Base-by-base conservation (phyloP, 2,329 filamentous ascomycete genomes). In the Arthroderma sp. region DNA sequence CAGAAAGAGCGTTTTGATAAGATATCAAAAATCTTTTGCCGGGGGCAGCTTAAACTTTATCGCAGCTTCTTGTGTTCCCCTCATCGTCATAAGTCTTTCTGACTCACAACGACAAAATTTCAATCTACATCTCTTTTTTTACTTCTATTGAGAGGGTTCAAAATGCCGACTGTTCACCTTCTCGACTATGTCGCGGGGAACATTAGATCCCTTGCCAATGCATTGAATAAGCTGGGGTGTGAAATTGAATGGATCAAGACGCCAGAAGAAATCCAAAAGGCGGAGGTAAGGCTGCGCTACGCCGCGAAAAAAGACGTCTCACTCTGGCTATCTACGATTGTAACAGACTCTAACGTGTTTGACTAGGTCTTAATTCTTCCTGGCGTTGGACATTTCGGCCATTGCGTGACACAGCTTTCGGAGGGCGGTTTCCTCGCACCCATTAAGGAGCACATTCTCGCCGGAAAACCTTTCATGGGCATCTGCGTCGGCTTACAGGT, bases 391-490 rank as follows among this genome's bases (percentile, higher is more conserved):
- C 89, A 98, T 72, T 98, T 96, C 58, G 91, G 91, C 49, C 87
- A 98, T 71, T 98, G 91, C 65, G 72, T 96, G 52, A 79, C 78
- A 29, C 87, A 94, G 60, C 80, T 98, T 54, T 72, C 81, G 10
- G 74, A 79, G 36, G 86, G 86, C 33, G 86, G 84, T 51, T 98
- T 88, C 66, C 71, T 89, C 44, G 83, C 86, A 48, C 84, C 87
- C 6, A 82, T 98, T 52, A 78, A 73, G 54, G 73, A 79, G 52
- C 87, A 96, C 68, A 88, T 98, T 56, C 73, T 79, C 43, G 75
- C 83, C 9, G 88, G 87, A n/a, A 96, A 96, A 66, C 87, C 89
- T 9, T 96, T 98, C 61, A 93, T 98, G 82, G 88, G 84, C 41
- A 94, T 98, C 58, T 98, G 91, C 59, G 91, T 98, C 44, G 91